These are phyloP conservation scores for Penicillium hordei DNA, from an alignment of 2,329 filamentous ascomycete genomes.

Conservation along the genomic window DNA sequence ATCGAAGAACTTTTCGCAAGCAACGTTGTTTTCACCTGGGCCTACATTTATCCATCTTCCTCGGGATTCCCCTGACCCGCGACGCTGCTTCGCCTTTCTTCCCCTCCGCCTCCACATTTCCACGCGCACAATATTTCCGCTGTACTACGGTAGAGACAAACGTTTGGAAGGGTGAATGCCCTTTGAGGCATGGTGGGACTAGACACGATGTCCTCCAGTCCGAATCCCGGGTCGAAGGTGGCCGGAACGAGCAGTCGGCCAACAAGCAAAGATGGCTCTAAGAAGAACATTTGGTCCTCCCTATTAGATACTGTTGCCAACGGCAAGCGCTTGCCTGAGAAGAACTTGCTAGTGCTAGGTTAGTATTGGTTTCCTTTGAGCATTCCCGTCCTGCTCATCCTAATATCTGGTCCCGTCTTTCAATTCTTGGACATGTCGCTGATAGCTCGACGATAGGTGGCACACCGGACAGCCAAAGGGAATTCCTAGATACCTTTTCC, in stretches of 20 bases:
- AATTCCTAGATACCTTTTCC: conserved; percentile 68
- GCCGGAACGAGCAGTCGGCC: conserved; percentile 41
- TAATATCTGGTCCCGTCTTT: conserved; percentile 10
- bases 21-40: not conserved
- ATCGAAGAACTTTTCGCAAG: not conserved
- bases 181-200: conserved; percentile 37
- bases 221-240: conserved; percentile 35
- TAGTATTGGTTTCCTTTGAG: conserved; percentile 30
- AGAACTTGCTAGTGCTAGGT: conserved; percentile 86
- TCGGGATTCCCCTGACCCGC: conserved; percentile 35
- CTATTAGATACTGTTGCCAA: conserved; percentile 89
- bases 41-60: conserved; percentile 8
- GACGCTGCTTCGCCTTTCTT: conserved; percentile 20
- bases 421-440: conserved; percentile 18
- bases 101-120: conserved; percentile 10
- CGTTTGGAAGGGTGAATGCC: conserved; percentile 37
- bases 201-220: conserved; percentile 42
- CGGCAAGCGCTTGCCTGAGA: conserved; percentile 85
- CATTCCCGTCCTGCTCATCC: not conserved
- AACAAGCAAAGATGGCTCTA: conserved; percentile 62
- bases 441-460: conserved; percentile 59
- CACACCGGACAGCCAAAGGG: conserved; percentile 76
- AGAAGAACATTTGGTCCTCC: conserved; percentile 90
- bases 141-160: conserved; percentile 5
- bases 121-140: conserved; percentile 10